phyloP scores from a whole-genome alignment of 1,139 yeast species.

The Torulaspora globosa region DNA sequence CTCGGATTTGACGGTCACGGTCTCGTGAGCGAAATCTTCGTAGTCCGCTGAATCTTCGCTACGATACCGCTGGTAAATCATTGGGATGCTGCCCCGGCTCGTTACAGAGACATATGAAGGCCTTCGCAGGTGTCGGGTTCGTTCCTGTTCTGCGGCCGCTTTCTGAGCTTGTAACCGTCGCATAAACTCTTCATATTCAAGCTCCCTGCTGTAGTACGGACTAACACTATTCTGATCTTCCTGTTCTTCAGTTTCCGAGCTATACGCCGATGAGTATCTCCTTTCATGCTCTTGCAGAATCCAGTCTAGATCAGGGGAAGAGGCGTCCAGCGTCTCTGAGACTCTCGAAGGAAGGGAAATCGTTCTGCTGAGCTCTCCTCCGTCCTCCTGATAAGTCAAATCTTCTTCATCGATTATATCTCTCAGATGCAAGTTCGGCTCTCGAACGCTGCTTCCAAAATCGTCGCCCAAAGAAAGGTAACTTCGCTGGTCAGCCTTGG shows the following conservation, averaged over 20 bases:
- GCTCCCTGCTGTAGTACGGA: constrained; percentile 22
- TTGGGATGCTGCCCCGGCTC: constrained; percentile 37
- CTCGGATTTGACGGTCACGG: constrained; percentile 48
- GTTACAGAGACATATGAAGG: constrained; percentile 30
- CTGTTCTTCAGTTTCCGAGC: constrained; percentile 27
- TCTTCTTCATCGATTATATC: constrained; percentile 42
- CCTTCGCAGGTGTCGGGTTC: constrained; percentile 24
- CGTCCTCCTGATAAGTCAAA: constrained; percentile 42
- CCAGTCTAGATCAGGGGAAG: constrained; percentile 59
- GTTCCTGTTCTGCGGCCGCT: constrained; percentile 27
- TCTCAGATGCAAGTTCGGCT: constrained; percentile 35
- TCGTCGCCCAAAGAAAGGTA: constrained; percentile 48
- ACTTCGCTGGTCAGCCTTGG: constrained; percentile 60
- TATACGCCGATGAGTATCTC: constrained; percentile 43
- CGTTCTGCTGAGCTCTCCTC: constrained; percentile 43
- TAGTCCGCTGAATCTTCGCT: constrained; percentile 36
- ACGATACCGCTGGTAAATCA: constrained; percentile 31
- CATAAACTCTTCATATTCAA: constrained; percentile 42
- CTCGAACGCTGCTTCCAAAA: constrained; percentile 34
- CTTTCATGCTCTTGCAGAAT: constrained; percentile 64
- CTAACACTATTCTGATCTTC: constrained; percentile 22
- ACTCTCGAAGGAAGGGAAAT: constrained; percentile 62
- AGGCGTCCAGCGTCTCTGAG: constrained; percentile 44
- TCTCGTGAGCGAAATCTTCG: constrained; percentile 41
- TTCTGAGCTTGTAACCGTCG: constrained; percentile 36